Conservation (phyloP, 805 yeast species). For the Starmerella davenportii region DNA sequence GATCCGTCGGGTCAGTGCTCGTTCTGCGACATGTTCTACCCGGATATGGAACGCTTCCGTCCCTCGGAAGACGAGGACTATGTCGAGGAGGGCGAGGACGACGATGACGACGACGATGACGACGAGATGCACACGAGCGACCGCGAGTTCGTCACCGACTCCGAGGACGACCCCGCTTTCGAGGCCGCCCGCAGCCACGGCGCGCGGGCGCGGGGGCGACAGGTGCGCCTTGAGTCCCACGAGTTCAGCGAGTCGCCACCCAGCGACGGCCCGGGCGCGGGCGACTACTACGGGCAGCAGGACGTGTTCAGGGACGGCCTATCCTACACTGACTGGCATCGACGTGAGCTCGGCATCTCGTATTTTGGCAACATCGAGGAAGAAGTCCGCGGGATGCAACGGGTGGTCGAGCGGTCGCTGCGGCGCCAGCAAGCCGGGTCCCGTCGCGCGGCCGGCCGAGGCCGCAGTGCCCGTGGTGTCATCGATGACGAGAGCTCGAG, state of each 20-base stretch:
- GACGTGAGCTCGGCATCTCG: too few relatives aligned
- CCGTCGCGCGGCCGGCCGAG: too few relatives aligned
- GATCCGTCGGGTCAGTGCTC: constrained; percentile 34
- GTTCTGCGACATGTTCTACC: constrained; percentile 30
- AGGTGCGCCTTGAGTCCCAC: background rate
- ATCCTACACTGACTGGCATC: too few relatives aligned
- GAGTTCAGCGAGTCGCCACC: background rate
- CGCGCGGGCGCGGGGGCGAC: background rate
- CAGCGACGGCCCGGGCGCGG: background rate
- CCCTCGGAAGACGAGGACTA: background rate
- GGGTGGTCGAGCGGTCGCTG: too few relatives aligned
- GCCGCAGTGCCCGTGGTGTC: too few relatives aligned
- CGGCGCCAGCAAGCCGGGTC: too few relatives aligned
- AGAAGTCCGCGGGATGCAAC: too few relatives aligned
- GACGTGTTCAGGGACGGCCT: too few relatives aligned
- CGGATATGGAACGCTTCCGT: background rate
- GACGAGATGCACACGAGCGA: constrained; percentile 5
- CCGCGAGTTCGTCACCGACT: background rate
- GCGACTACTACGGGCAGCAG: background rate
- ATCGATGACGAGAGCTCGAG: too few relatives aligned
- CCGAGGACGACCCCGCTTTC: background rate
- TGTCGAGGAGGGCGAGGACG: constrained; percentile 6
- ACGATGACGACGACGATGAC: background rate
- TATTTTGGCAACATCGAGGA: too few relatives aligned
- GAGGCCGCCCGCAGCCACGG: background rate